These are phyloP conservation scores for Penicillium desertorum DNA, from an alignment of 495 filamentous ascomycete genomes.

Conservation along the genomic window DNA sequence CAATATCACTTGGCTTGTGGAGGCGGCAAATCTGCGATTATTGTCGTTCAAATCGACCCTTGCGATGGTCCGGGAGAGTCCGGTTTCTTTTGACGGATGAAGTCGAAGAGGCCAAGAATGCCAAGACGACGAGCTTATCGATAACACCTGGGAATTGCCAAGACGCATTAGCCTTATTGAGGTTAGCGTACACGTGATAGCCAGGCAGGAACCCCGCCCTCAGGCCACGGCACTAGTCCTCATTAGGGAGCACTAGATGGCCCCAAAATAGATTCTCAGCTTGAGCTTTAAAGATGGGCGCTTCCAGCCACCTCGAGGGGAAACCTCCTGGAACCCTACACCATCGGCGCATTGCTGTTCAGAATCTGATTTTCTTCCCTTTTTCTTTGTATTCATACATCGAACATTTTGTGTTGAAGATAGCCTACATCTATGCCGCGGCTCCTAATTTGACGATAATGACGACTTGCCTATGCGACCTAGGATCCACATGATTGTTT, in stretches of 20 bases:
- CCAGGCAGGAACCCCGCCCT: constrained; percentile 31
- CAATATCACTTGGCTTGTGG: background rate
- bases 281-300: constrained; percentile 24
- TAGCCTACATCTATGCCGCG: background rate
- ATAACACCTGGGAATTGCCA: constrained; percentile 18
- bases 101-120: constrained; percentile 7
- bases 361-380: background rate
- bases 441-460: constrained; percentile 11
- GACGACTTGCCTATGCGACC: constrained; percentile 14
- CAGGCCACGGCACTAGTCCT: constrained; percentile 26
- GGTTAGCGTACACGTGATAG: constrained; percentile 15
- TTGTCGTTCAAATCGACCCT: constrained; percentile 1
- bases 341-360: constrained; percentile 10
- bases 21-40: background rate
- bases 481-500: constrained; percentile 10
- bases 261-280: constrained; percentile 30
- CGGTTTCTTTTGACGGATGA: constrained; percentile 9
- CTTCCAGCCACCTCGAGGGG: constrained; percentile 34
- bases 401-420: constrained; percentile 1
- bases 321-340: constrained; percentile 21
- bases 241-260: constrained; percentile 17
- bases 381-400: background rate
- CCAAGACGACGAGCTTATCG: constrained; percentile 22
- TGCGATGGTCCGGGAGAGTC: background rate
- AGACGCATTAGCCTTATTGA: background rate